Base-by-base conservation (phyloP, 2,329 filamentous ascomycete species). In the Penicillium sumatraense region DNA sequence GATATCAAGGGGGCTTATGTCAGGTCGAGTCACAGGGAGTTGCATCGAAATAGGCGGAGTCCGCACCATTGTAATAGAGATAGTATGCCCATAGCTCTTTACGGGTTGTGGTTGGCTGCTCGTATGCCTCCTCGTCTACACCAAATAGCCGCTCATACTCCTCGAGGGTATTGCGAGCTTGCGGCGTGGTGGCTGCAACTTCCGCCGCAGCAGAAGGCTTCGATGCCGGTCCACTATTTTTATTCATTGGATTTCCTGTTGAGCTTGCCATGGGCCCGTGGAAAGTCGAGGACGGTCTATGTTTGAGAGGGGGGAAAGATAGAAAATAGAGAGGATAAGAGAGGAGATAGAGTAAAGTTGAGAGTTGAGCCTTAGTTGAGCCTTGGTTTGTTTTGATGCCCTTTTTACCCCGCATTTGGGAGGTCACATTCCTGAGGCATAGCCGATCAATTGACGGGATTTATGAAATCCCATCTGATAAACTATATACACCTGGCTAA, bases 81-180 rank as follows among this genome's bases (percentile, higher is more conserved):
- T 78, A 78, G 47, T 78, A 78, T 5, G 75, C 72, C 75, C 74
- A 78, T 3, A 78, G 58, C 49, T 78, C 75, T 54, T 67, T 74
- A 16, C 69, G 68, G 2, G 72, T 75, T 5, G 74, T 78, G 14
- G 74, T 75, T 7, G 75, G 74, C 47, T 76, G 72, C 7, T 71
- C 65, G 51, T 69, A 70, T 2, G 67, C 60, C 50, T 72, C 67
- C 51, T 74, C 73, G 46, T 74, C 70, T 2, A 70, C 65, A 3
- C 70, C 69, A 42, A 76, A 76, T 2, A 78, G 58, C 35, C 65
- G 67, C 36, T 75, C 70, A 53, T 72, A 74, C 47, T 69, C 68
- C 36, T 60, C 60, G 7, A 66, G 48, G 1, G 67, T 70, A 2
- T 58, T 36, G 11, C 31, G 49, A 18, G 53, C 44, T 20, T 55